A percentile compares a stretch with the other conserved stretches of the same genome.
Conservation (phyloP, 768 basidiomycete genomes). For the Lentinus tigrinus region DNA sequence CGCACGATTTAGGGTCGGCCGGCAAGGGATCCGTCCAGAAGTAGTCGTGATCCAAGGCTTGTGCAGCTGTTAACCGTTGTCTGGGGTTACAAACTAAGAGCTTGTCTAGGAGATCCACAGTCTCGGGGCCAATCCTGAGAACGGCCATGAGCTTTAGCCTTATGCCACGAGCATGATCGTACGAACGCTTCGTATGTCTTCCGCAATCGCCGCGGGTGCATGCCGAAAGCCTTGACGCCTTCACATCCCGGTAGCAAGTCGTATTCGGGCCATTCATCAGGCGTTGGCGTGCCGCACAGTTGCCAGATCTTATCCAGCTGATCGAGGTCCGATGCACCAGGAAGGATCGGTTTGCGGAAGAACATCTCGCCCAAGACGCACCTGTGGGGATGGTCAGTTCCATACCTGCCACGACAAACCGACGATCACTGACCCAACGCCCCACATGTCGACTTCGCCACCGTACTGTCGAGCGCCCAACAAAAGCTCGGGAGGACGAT, state of each 20-base stretch:
- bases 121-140: constrained; percentile 65
- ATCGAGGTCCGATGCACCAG: constrained; percentile 86
- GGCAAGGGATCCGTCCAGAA: constrained; percentile 92
- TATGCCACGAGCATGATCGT: neutral
- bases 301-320: constrained; percentile 89
- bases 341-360: constrained; percentile 78
- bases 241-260: constrained; percentile 78
- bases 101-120: constrained; percentile 79
- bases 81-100: constrained; percentile 81
- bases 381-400: constrained; percentile 36
- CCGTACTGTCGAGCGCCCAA: constrained; percentile 89
- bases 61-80: constrained; percentile 77
- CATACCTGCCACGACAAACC: neutral
- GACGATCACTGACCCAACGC: constrained; percentile 70
- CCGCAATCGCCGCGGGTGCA: constrained; percentile 54
- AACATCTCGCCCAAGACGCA: constrained; percentile 99
- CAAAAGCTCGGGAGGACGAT: constrained; percentile 89
- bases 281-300: constrained; percentile 86
- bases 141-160: neutral
- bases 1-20: constrained; percentile 78
- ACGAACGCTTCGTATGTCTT: constrained; percentile 59
- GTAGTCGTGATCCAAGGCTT: constrained; percentile 90
- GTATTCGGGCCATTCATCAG: constrained; percentile 77
- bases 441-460: constrained; percentile 96
- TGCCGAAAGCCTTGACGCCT: constrained; percentile 64